Evolutionary conservation across 176 grass and related monocot species (phyloP).

Genomic region (Pontederia crassipes): DNA sequence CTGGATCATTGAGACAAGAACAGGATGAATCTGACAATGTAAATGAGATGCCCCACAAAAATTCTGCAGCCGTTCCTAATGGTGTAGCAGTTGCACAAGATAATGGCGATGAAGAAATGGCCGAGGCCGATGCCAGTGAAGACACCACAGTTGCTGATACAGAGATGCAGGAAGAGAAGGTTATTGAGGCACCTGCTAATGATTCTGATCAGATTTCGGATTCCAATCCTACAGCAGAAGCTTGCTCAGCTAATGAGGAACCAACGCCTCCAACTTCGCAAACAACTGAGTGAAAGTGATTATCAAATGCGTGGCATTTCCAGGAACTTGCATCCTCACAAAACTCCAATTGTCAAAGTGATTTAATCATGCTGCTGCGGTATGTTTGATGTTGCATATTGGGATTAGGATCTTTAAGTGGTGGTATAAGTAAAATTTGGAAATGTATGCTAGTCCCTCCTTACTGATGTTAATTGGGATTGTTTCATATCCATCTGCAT

Average conservation of each 20-base stretch:
- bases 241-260: slow-evolving; percentile 9
- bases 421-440: too few relatives aligned
- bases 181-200: slow-evolving; percentile 21
- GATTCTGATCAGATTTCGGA: slow-evolving; percentile 10
- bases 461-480: too few relatives aligned
- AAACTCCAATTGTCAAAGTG: too few relatives aligned
- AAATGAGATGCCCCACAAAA: slow-evolving; percentile 16
- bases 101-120: slow-evolving; percentile 80
- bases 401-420: too few relatives aligned
- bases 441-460: too few relatives aligned
- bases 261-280: slow-evolving; percentile 2
- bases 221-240: slow-evolving; percentile 17
- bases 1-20: slow-evolving; percentile 25
- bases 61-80: slow-evolving; percentile 33
- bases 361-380: too few relatives aligned
- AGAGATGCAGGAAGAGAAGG: slow-evolving; percentile 64
- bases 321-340: too few relatives aligned
- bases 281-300: too few relatives aligned
- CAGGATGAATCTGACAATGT: slow-evolving; percentile 23
- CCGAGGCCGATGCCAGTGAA: slow-evolving; percentile 45
- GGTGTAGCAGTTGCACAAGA: slow-evolving; percentile 36
- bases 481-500: too few relatives aligned
- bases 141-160: slow-evolving; percentile 17
- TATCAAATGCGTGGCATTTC: too few relatives aligned
- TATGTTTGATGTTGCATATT: too few relatives aligned